Percentiles rank a stretch among this genome's conserved stretches.
These are phyloP conservation scores for Xylariales sp. DNA, from an alignment of 2,329 filamentous ascomycete species.

Conservation along the genomic window DNA sequence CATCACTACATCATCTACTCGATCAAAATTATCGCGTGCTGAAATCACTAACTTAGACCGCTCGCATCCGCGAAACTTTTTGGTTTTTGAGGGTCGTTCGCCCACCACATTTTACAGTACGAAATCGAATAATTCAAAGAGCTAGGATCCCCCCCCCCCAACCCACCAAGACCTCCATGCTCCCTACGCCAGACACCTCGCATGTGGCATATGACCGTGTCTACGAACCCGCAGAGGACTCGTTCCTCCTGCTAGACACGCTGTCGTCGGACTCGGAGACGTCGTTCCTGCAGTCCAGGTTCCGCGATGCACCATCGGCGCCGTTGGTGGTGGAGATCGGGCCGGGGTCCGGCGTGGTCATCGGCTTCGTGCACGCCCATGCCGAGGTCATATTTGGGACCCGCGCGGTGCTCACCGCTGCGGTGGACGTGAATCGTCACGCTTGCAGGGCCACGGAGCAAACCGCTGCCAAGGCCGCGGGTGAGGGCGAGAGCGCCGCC, in stretches of 20 bases:
- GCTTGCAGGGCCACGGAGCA: constrained; percentile 72
- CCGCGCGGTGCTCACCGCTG: constrained; percentile 64
- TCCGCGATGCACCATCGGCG: constrained; percentile 34
- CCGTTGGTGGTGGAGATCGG: constrained; percentile 81
- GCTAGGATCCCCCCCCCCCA: background rate
- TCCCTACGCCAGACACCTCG: constrained; percentile 88
- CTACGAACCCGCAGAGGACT: constrained; percentile 96
- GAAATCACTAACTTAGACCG: background rate
- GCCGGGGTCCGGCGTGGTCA: constrained; percentile 88
- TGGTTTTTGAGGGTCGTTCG: background rate
- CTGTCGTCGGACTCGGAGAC: constrained; percentile 69
- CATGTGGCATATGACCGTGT: constrained; percentile 86
- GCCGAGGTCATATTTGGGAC: constrained; percentile 68
- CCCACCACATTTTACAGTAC: background rate
- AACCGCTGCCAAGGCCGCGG: constrained; percentile 55
- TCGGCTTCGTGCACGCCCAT: constrained; percentile 81
- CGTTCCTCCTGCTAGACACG: constrained; percentile 88
- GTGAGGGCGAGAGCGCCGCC: constrained; percentile 23
- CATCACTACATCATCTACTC: background rate
- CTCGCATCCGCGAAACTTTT: background rate
- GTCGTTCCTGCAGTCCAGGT: constrained; percentile 62
- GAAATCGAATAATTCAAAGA: background rate
- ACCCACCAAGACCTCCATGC: constrained; percentile 53
- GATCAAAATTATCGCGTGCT: background rate
- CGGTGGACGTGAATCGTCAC: constrained; percentile 79